Conservation (phyloP, 495 filamentous ascomycete species). For the Aspergillus homomorphus region DNA sequence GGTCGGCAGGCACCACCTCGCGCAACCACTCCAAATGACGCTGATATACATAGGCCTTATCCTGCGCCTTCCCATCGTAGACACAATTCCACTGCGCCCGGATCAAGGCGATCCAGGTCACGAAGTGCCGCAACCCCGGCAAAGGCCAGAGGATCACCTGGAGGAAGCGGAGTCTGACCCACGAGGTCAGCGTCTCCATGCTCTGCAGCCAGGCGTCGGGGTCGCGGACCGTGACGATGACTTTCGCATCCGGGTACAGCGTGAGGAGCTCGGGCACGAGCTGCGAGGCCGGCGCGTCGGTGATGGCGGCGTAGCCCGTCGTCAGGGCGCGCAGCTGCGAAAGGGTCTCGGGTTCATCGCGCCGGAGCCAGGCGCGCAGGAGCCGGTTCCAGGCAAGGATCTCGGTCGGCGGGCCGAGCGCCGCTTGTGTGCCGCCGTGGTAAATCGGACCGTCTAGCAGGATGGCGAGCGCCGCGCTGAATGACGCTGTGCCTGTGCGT, state of each 20-base stretch:
- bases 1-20: conserved; percentile 39
- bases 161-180: neutral
- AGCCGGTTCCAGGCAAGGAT: neutral
- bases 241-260: conserved; percentile 45
- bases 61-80: neutral
- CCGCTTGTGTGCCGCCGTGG: conserved; percentile 11
- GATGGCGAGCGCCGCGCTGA: conserved; percentile 19
- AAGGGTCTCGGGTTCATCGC: conserved; percentile 10
- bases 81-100: neutral
- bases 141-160: neutral
- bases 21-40: conserved; percentile 33
- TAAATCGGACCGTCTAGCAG: conserved; percentile 30
- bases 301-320: conserved; percentile 47
- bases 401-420: neutral
- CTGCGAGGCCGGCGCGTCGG: conserved; percentile 51
- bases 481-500: conserved; percentile 31
- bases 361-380: neutral
- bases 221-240: conserved; percentile 52
- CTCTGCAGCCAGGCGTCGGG: conserved; percentile 39
- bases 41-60: neutral
- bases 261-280: conserved; percentile 49
- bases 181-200: neutral
- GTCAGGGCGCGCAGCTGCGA: conserved; percentile 48
- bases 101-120: neutral
- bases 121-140: neutral